Evolutionary conservation across 768 basidiomycete species (phyloP).

Genomic region (Mycena galopus): DNA sequence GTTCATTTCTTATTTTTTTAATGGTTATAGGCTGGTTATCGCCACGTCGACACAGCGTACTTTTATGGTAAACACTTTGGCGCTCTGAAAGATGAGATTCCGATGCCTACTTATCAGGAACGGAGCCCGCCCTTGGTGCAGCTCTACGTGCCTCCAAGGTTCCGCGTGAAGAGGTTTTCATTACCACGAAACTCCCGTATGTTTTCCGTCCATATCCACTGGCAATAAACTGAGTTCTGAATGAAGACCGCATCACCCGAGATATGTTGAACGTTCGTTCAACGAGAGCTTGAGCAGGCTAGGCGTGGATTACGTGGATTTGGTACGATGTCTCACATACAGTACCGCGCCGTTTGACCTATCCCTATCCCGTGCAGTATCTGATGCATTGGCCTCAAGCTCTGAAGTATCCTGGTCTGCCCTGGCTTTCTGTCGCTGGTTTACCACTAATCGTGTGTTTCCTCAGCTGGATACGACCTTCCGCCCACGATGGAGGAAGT

Average conservation of each 20-base stretch:
- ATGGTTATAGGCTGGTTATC: constrained; percentile 51
- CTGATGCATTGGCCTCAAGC: constrained; percentile 66
- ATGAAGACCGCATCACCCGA: constrained; percentile 54
- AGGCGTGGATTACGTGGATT: constrained; percentile 62
- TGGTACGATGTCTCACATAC: constrained; percentile 43
- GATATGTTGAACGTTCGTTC: constrained; percentile 55
- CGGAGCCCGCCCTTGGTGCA: constrained; percentile 58
- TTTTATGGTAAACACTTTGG: constrained; percentile 44
- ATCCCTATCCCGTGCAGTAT: constrained; percentile 53
- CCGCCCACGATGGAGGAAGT: constrained; percentile 51
- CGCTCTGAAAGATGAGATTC: neutral
- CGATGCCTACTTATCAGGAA: constrained; percentile 38
- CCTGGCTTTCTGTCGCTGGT: too few relatives aligned
- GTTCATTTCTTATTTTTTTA: neutral
- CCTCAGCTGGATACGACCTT: constrained; percentile 30
- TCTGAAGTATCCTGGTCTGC: constrained; percentile 46
- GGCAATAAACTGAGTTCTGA: neutral
- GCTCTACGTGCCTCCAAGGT: constrained; percentile 62
- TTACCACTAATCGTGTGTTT: neutral
- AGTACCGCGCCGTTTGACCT: neutral
- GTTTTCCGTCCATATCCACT: constrained; percentile 16
- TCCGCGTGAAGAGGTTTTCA: constrained; percentile 61
- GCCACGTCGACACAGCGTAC: constrained; percentile 59
- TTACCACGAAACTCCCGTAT: constrained; percentile 64
- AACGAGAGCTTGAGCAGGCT: constrained; percentile 56